Percentiles rank a stretch among this genome's conserved stretches.
Conservation (phyloP, 2,329 filamentous ascomycete species). For the Ciborinia camelliae region DNA sequence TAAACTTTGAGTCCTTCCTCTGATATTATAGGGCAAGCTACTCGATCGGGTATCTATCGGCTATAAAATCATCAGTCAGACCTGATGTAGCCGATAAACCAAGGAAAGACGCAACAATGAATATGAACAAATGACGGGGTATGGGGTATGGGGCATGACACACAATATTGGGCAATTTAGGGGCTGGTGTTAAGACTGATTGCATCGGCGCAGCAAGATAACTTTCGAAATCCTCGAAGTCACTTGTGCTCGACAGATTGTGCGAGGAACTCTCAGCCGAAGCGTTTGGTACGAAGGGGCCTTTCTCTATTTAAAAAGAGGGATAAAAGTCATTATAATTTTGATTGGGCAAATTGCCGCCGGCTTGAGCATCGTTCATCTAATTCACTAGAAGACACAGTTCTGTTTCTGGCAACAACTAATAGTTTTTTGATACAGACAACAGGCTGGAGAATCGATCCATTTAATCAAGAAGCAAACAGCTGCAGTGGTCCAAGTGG, state of each 20-base stretch:
- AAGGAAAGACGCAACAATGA: not conserved
- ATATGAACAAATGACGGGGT: not conserved
- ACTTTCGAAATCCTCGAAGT: not conserved
- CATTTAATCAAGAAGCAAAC: not conserved
- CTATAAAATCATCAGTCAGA: not conserved
- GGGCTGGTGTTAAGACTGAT: too few species aligned
- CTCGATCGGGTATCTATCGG: not conserved
- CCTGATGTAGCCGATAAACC: not conserved
- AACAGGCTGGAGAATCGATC: not conserved
- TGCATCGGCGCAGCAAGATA: not conserved
- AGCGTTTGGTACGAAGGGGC: not conserved
- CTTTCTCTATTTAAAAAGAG: not conserved
- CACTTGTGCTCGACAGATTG: not conserved
- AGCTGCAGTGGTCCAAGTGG: not conserved
- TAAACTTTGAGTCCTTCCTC: too few species aligned
- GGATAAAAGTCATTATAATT: not conserved
- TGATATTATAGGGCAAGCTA: not conserved
- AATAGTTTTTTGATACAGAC: not conserved
- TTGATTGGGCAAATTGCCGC: too few species aligned
- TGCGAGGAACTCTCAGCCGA: not conserved
- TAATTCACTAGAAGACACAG: not conserved
- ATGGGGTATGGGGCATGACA: not conserved
- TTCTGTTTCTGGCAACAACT: not conserved
- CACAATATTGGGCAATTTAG: too few species aligned
- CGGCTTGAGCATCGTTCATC: not conserved